Conservation (phyloP, 2,329 filamentous ascomycete genomes). For the Monascus ruber region DNA sequence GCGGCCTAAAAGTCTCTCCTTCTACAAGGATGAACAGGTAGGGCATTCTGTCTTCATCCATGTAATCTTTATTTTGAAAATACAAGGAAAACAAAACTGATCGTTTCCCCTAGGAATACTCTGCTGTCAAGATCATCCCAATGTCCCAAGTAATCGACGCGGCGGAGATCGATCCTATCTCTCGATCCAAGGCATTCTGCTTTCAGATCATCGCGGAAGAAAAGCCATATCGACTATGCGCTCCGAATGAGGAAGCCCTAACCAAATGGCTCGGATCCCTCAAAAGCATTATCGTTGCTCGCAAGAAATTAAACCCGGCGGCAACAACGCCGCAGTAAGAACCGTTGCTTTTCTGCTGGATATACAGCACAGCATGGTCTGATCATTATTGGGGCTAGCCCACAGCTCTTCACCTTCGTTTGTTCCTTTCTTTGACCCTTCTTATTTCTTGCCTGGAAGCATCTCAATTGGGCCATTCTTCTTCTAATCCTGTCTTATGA, state of each 20-base stretch:
- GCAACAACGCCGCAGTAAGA: conserved; percentile 3
- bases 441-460: too few species aligned
- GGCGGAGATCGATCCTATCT: conserved; percentile 82
- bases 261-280: conserved; percentile 79
- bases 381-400: too few species aligned
- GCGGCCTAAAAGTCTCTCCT: conserved; percentile 67
- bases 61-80: neutral
- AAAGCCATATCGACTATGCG: conserved; percentile 67
- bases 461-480: too few species aligned
- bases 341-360: too few species aligned
- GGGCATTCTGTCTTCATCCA: neutral
- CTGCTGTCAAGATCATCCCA: conserved; percentile 68
- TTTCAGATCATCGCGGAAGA: conserved; percentile 92
- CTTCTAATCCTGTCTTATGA: too few species aligned
- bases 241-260: conserved; percentile 68
- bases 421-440: too few species aligned
- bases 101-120: conserved; percentile 56
- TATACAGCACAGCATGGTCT: too few species aligned
- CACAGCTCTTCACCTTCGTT: too few species aligned
- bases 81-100: neutral
- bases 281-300: conserved; percentile 53
- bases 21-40: conserved; percentile 76
- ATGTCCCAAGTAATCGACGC: conserved; percentile 73
- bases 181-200: conserved; percentile 72
- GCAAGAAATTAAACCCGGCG: conserved; percentile 20